Base-by-base conservation (phyloP, 805 yeast genomes). In the Lachancea lanzarotensis region DNA sequence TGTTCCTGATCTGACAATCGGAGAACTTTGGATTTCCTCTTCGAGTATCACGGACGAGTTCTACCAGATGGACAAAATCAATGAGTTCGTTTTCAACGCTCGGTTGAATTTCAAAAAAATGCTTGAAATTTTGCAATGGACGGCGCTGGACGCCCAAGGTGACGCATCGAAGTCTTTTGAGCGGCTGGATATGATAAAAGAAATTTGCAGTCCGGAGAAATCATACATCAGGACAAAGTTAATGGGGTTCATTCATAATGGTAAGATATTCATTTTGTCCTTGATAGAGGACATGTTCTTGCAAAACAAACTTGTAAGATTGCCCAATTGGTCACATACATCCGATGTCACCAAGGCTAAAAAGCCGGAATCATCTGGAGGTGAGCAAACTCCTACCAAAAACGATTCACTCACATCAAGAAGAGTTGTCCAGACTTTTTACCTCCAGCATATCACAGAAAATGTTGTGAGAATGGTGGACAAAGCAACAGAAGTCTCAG, bases 21-120 rank as follows among this genome's bases (percentile, higher is more conserved):
- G 98, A 22, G 99, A 93, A 63, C 82, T 93, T 29, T 93, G 98
- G 98, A 85, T 93, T n/a, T 96, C 90, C 56, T 83, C 95, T 35
- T 91, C 91, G 1, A 84, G 95, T 48, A 66, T 93, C 6, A 82
- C 95, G 2, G 96, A 63, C 42, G 68, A 59, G 45, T 65, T 65
- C 43, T 65, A 56, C 43, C 67, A 63, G 32, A 52, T 65, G 60
- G 65, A 59, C 31, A 55, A 57, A 33, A 62, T 65, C 2, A 65
- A 62, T 41, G 65, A 62, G 18, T 65, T 62, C 50, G 66, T 65
- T 1, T 65, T 65, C 42, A 61, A 57, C 30, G 67, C 69, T 0
- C 59, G 51, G 42, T 30, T 65, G 19, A 63, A 63, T 31, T 63
- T 54, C 38, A 45, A 53, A 16, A 57, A 56, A 38, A 63, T 65